Evolutionary conservation across 2,329 filamentous ascomycete genomes (phyloP).

Genomic region (Leptographium radiaticola): DNA sequence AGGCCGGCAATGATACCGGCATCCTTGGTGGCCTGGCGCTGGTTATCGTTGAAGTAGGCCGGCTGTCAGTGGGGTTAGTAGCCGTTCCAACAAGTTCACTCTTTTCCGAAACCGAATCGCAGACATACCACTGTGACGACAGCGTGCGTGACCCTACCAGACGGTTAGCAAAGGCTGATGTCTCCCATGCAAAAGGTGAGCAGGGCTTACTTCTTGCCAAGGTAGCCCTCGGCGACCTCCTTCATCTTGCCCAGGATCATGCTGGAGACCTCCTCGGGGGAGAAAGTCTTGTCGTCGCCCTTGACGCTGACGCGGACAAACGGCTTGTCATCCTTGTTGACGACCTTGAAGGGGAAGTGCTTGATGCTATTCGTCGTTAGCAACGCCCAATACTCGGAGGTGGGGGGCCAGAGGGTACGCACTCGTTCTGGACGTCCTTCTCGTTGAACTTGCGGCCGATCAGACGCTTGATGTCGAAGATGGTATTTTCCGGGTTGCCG

Average conservation of each 20-base stretch:
- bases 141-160: slow-evolving; percentile 53
- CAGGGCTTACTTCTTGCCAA: slow-evolving; percentile 72
- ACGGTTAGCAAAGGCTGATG: not conserved
- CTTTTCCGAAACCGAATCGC: not conserved
- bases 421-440: slow-evolving; percentile 76
- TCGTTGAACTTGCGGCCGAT: slow-evolving; percentile 76
- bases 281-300: slow-evolving; percentile 42
- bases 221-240: slow-evolving; percentile 57
- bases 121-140: slow-evolving; percentile 61
- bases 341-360: slow-evolving; percentile 95
- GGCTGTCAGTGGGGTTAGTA: slow-evolving; percentile 27
- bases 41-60: slow-evolving; percentile 97
- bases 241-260: slow-evolving; percentile 53
- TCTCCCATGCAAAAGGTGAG: slow-evolving; percentile 16
- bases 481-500: slow-evolving; percentile 61
- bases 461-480: slow-evolving; percentile 77
- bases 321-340: slow-evolving; percentile 84
- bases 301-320: slow-evolving; percentile 58
- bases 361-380: slow-evolving; percentile 42
- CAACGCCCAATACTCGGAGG: too few species aligned
- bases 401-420: not conserved
- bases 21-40: slow-evolving; percentile 94
- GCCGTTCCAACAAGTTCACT: not conserved
- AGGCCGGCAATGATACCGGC: slow-evolving; percentile 84
- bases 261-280: slow-evolving; percentile 47